Conservation (phyloP, 805 yeast genomes). For the Vanderwaltozyma polyspora region DNA sequence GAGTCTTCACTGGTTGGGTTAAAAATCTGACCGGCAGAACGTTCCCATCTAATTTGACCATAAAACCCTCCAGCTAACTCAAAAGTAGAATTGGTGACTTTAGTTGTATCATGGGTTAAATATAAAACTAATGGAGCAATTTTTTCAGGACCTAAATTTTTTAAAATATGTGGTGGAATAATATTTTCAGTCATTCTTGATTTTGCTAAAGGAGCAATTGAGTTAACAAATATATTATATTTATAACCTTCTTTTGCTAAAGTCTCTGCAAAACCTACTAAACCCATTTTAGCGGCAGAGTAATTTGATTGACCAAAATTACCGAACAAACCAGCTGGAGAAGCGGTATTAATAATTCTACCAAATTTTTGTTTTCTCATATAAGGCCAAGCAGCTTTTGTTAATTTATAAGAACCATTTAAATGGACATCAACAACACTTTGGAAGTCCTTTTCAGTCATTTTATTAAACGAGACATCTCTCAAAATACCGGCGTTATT, state of each 20-base stretch:
- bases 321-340: conserved; percentile 95
- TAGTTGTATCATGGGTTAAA: conserved; percentile 54
- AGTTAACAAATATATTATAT: conserved; percentile 73
- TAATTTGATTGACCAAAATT: conserved; percentile 95
- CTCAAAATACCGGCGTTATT: conserved; percentile 94
- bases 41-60: conserved; percentile 90
- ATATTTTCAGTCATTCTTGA: conserved; percentile 92
- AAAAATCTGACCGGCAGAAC: conserved; percentile 77
- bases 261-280: conserved; percentile 88
- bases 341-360: conserved; percentile 83
- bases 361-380: conserved; percentile 80
- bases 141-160: conserved; percentile 72
- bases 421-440: conserved; percentile 80
- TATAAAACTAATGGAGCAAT: conserved; percentile 85
- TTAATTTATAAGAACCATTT: conserved; percentile 75
- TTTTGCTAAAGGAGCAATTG: conserved; percentile 89
- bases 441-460: conserved; percentile 70
- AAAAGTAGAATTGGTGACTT: conserved; percentile 63
- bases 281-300: conserved; percentile 83
- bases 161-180: conserved; percentile 75
- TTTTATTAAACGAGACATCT: conserved; percentile 77
- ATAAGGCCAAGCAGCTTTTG: conserved; percentile 87
- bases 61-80: conserved; percentile 93
- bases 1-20: conserved; percentile 49
- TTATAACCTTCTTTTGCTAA: conserved; percentile 87